Evolutionary conservation across 345 rosid genomes (phyloP).

Genomic region (Citrus cavaleriei): DNA sequence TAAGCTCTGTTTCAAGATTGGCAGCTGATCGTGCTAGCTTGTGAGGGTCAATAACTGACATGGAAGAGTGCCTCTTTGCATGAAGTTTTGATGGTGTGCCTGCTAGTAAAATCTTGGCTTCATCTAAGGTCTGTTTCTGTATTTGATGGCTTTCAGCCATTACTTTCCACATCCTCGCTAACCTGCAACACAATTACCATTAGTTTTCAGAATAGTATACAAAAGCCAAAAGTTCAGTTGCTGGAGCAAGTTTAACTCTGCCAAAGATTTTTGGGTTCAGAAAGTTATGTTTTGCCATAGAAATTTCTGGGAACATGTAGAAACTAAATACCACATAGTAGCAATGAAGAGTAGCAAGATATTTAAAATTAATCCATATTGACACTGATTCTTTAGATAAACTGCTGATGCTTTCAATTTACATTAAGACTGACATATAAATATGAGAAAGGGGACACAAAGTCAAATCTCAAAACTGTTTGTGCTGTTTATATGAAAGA

Average conservation of each 20-base stretch:
- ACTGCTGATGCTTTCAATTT: neutral
- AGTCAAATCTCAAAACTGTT: neutral
- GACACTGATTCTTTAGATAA: neutral
- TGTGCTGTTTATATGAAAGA: neutral
- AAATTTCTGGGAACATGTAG: neutral
- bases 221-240: neutral
- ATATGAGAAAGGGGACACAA: too few species aligned
- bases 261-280: neutral
- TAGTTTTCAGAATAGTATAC: neutral
- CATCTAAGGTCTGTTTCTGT: conserved; percentile 81
- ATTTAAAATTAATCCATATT: neutral
- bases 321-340: neutral
- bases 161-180: conserved; percentile 87
- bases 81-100: conserved; percentile 66
- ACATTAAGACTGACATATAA: too few species aligned
- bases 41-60: conserved; percentile 58
- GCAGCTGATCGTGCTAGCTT: conserved; percentile 59
- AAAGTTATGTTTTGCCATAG: neutral
- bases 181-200: conserved; percentile 36
- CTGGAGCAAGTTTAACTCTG: neutral
- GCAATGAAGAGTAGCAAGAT: neutral
- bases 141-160: conserved; percentile 87
- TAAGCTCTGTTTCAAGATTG: conserved; percentile 72
- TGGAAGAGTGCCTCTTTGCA: conserved; percentile 42
- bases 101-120: conserved; percentile 79